These are phyloP conservation scores for Candida buenavistaensis DNA, from an alignment of 1,139 yeast genomes.

Conservation along the genomic window DNA sequence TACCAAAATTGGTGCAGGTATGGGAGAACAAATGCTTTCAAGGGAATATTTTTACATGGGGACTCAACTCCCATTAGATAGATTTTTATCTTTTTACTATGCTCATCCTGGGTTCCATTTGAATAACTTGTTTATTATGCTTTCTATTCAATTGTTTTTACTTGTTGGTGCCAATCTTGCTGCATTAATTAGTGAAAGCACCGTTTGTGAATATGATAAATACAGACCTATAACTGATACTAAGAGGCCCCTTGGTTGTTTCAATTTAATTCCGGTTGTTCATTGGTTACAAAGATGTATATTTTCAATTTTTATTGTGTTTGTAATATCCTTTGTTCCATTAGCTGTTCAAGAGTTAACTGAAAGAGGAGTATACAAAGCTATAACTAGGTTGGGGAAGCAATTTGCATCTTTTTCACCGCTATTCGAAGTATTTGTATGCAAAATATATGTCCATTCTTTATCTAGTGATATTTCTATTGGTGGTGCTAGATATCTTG, in stretches of 20 bases:
- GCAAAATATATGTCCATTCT: constrained; percentile 51
- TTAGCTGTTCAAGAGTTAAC: constrained; percentile 51
- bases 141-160: constrained; percentile 48
- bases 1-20: constrained; percentile 58
- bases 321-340: constrained; percentile 51
- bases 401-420: constrained; percentile 54
- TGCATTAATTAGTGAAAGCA: constrained; percentile 44
- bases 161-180: constrained; percentile 49
- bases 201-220: constrained; percentile 47
- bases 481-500: constrained; percentile 56
- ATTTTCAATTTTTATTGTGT: constrained; percentile 49
- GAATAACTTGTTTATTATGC: constrained; percentile 50
- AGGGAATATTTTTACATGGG: constrained; percentile 54
- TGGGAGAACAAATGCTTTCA: constrained; percentile 59
- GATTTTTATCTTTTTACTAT: constrained; percentile 53
- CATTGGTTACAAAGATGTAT: constrained; percentile 53
- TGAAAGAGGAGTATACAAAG: constrained; percentile 50
- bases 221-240: constrained; percentile 50
- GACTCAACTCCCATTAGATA: constrained; percentile 48
- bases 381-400: constrained; percentile 42
- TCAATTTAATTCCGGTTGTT: constrained; percentile 49
- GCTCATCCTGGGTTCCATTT: constrained; percentile 61
- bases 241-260: constrained; percentile 45
- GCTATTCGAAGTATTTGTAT: constrained; percentile 53
- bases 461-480: constrained; percentile 46